Evolutionary conservation across 2,329 filamentous ascomycete species (phyloP), one percentile per base, ranked within the genome.

Genomic region (Pseudopyricularia cyperi): DNA sequence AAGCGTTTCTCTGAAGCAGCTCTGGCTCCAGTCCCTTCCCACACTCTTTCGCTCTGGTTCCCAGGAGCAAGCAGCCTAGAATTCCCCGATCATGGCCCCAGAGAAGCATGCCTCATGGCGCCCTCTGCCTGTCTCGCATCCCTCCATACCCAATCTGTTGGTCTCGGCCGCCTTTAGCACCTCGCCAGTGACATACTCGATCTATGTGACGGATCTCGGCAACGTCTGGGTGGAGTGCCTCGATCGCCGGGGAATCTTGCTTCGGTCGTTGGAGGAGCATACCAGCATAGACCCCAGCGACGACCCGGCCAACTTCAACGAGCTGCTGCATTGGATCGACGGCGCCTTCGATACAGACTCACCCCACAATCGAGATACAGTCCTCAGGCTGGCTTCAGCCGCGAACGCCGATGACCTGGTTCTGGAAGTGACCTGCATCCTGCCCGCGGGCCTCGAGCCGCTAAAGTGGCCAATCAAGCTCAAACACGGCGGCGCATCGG

Each of bases 211-310:
- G 2, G 87, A 91, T 62, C 72, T 89, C 54, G 81, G 77, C 61
- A 77, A 82, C 57, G 69, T 89, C n/a, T 93, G 87, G 87, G 67
- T 70, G 26, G 86, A 90, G 65, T 71, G 65, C 8, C 67, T 89
- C 22, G 75, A 80, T 52, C 71, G 79, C 22, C 71, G 70, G n/a
- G 72, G 70, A 11, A 84, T 91, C 53, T 74, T 82, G 52, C 68
- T 73, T 54, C 77, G 84, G 54, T 83, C 80, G 30, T 71, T 78
- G 52, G 67, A 75, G 24, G 74, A 83, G 57, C 75, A 80, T 58
- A 86, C 83, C 15, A 82, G 77, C 55, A 89, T 91, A 55, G 85
- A 91, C 61, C 82, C 87, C 1, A 81, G 76, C 61, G 81, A 85
- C 57, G 82, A 83, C 54, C 69, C 73, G 0, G 76, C 80, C 50